Conservation (phyloP, 176 grass and related monocot species). For the Oryza australiensis region DNA sequence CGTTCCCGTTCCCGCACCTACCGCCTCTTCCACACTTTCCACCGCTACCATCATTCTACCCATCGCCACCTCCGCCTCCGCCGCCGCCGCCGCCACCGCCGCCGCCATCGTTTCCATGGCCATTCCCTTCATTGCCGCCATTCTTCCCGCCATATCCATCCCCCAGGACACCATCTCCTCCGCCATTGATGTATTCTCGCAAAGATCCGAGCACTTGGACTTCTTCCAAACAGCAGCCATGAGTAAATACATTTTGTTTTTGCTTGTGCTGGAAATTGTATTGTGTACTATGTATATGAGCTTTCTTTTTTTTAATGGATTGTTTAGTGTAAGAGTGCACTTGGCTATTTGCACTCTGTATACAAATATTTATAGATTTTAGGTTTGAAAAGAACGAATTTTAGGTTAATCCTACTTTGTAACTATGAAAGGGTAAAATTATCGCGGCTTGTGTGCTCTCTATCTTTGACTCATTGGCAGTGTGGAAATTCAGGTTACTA, state of each 20-base stretch:
- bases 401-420: neutral
- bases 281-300: slow-evolving; percentile 7
- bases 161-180: slow-evolving; percentile 44
- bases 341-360: neutral
- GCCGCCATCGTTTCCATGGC: slow-evolving; percentile 45
- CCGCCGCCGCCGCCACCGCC: slow-evolving; percentile 35
- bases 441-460: neutral
- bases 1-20: slow-evolving; percentile 52
- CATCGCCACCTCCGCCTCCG: slow-evolving; percentile 42
- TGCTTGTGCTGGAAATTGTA: neutral
- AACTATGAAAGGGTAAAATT: neutral
- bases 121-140: slow-evolving; percentile 62
- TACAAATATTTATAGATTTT: neutral
- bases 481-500: neutral
- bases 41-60: slow-evolving; percentile 25
- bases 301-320: neutral
- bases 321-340: neutral
- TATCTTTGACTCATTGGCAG: neutral
- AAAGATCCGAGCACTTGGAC: slow-evolving; percentile 45
- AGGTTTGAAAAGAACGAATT: neutral
- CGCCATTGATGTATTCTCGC: slow-evolving; percentile 13
- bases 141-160: slow-evolving; percentile 44
- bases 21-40: slow-evolving; percentile 46
- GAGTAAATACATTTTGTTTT: neutral
- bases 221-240: slow-evolving; percentile 30